phyloP scores from a whole-genome alignment of 805 yeast genomes.

The Brettanomyces bruxellensis region DNA sequence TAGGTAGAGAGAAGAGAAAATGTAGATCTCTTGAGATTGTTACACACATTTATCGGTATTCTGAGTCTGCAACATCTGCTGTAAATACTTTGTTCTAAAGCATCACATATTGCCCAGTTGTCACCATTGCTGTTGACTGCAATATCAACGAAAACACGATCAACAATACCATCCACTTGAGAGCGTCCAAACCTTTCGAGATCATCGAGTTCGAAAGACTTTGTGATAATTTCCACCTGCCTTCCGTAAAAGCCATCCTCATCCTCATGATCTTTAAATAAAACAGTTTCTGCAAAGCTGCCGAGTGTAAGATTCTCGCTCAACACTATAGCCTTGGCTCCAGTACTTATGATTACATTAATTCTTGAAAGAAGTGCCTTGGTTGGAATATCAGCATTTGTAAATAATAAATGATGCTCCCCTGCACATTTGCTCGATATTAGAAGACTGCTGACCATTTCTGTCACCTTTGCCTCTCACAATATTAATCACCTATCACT shows the following conservation, averaged over 20 bases:
- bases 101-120: constrained; percentile 4
- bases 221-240: constrained; percentile 7
- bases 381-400: constrained; percentile 29
- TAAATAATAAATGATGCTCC: constrained; percentile 52
- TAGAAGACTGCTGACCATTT: constrained; percentile 18
- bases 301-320: constrained; percentile 15
- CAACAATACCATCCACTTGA: constrained; percentile 58
- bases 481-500: too few relatives aligned
- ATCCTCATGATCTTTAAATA: background rate
- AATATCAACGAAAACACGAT: constrained; percentile 61
- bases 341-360: constrained; percentile 28
- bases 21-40: constrained; percentile 60
- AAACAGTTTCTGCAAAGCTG: background rate
- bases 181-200: constrained; percentile 50
- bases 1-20: constrained; percentile 70
- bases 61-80: constrained; percentile 48
- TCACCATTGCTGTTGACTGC: constrained; percentile 12
- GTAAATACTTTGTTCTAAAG: constrained; percentile 34
- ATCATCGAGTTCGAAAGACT: constrained; percentile 32
- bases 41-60: constrained; percentile 78
- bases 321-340: constrained; percentile 37
- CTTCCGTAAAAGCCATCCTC: constrained; percentile 18
- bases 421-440: constrained; percentile 36
- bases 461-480: too few relatives aligned
- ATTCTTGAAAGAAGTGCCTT: constrained; percentile 38